Evolutionary conservation across 768 basidiomycete genomes (phyloP).

Genomic region (Kwoniella sp.): DNA sequence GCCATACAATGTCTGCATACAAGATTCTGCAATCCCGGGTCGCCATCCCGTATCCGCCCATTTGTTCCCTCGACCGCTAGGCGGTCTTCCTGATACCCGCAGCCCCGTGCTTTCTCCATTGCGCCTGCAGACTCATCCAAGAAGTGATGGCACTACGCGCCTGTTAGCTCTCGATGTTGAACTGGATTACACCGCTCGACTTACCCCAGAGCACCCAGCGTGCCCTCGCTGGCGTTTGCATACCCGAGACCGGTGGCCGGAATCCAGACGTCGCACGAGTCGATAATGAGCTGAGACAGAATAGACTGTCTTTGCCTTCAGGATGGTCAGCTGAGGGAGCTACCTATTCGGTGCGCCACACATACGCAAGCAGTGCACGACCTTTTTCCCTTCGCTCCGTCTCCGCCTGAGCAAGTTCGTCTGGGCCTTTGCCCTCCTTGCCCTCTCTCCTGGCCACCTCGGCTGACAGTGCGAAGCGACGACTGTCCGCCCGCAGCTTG

Average conservation of each 20-base stretch:
- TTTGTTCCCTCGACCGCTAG: too few species aligned
- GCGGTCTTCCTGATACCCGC: slow-evolving; percentile 20
- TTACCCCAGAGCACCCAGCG: slow-evolving; percentile 79
- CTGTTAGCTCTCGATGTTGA: not conserved
- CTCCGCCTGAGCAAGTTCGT: slow-evolving; percentile 51
- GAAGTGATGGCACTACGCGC: slow-evolving; percentile 39
- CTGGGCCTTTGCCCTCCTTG: slow-evolving; percentile 22
- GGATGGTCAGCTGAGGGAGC: not conserved
- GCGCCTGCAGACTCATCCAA: slow-evolving; percentile 45
- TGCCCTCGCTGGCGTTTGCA: slow-evolving; percentile 74
- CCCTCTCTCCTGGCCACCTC: slow-evolving; percentile 34
- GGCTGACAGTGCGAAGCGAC: slow-evolving; percentile 30
- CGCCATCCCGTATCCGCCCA: not conserved
- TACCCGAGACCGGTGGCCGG: slow-evolving; percentile 78
- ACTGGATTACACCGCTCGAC: slow-evolving; percentile 28
- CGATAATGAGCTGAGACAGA: slow-evolving; percentile 75
- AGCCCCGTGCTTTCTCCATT: slow-evolving; percentile 43
- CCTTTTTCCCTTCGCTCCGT: slow-evolving; percentile 69
- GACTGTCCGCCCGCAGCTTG: slow-evolving; percentile 42
- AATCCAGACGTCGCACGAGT: slow-evolving; percentile 81
- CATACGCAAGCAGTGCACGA: slow-evolving; percentile 54
- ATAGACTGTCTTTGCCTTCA: slow-evolving; percentile 59
- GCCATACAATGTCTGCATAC: too few species aligned
- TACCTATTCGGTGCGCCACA: slow-evolving; percentile 44
- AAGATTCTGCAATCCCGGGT: not conserved